phyloP scores from a whole-genome alignment of 2,329 filamentous ascomycete genomes.

The Aulographum hederae region DNA sequence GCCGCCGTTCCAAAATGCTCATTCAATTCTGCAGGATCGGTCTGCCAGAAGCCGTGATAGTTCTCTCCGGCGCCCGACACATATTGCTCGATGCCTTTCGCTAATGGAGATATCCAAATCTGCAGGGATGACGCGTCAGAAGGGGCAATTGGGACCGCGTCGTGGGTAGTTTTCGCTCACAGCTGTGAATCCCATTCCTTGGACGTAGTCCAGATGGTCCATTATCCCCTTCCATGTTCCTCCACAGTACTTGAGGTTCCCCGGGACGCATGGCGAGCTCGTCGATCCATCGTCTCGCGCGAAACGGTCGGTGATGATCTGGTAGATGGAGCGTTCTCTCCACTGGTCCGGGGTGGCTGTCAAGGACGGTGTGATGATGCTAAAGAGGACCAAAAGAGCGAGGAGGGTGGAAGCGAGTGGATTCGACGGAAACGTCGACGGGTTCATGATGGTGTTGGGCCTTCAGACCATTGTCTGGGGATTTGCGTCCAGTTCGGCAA shows the following conservation, averaged over 20 bases:
- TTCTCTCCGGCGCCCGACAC: slow-evolving; percentile 21
- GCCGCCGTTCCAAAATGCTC: slow-evolving; percentile 37
- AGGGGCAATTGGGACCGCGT: background rate
- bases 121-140: slow-evolving; percentile 4
- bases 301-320: slow-evolving; percentile 22
- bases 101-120: slow-evolving; percentile 31
- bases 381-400: background rate
- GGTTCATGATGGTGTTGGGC: too few species aligned
- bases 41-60: slow-evolving; percentile 35
- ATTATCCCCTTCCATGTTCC: slow-evolving; percentile 41
- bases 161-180: background rate
- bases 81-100: slow-evolving; percentile 22
- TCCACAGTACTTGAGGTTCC: slow-evolving; percentile 33
- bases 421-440: background rate
- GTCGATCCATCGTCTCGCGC: slow-evolving; percentile 21
- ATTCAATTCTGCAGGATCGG: slow-evolving; percentile 36
- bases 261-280: slow-evolving; percentile 17
- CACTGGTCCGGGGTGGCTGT: slow-evolving; percentile 18
- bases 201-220: slow-evolving; percentile 43
- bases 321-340: slow-evolving; percentile 21
- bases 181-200: slow-evolving; percentile 9
- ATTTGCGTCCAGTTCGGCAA: too few species aligned
- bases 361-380: background rate
- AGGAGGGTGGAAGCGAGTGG: background rate
- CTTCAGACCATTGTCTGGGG: too few species aligned